Base-by-base conservation (phyloP, 805 yeast genomes). In the Metschnikowia shivogae region DNA sequence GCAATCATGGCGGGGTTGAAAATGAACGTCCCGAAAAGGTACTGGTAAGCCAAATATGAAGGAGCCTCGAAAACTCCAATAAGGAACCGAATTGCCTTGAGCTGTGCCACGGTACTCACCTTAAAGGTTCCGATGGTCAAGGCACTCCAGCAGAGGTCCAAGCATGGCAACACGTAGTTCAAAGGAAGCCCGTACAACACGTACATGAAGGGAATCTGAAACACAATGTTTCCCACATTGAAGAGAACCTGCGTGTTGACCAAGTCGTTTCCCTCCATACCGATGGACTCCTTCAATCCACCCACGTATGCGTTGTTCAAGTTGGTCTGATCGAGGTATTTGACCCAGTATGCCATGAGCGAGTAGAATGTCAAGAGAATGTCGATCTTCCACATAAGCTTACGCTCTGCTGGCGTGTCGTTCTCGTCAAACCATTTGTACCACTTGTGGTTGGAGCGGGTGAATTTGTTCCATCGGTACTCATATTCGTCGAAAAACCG, bases 401-500 rank as follows among this genome's bases (percentile, higher is more conserved):
- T 60, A 12, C 61, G 60, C 50, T 65, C 67, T 6, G 52, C 59
- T 2, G 60, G 53, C n/a, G 66, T 55, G 35, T 63, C 57, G 34
- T 54, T 57, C 34, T 54, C 56, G 24, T 57, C 60, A 46, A 56
- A 65, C 66, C 66, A 61, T 39, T 56, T 55, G 55, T 60, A 60
- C 64, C 63, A 60, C 42, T 50, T 47, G 43, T 51, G 63, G 34
- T 37, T 42, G 20, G 40, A 38, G 4, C 59, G 45, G 13, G 52
- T 53, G 12, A 44, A 30, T 34, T 49, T 52, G 30, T 56, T 57
- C 33, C 46, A 37, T 17, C 67, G 44, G 48, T 64, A 62, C 43
- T 64, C 67, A 44, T 57, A 64, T 47, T 64, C 67, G 46, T 64
- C 67, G 48, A 76, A 76, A 47, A 63, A 75, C 26, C 67, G 68